Evolutionary conservation across 805 yeast species (phyloP).

Genomic region (Zygosaccharomyces bisporus): DNA sequence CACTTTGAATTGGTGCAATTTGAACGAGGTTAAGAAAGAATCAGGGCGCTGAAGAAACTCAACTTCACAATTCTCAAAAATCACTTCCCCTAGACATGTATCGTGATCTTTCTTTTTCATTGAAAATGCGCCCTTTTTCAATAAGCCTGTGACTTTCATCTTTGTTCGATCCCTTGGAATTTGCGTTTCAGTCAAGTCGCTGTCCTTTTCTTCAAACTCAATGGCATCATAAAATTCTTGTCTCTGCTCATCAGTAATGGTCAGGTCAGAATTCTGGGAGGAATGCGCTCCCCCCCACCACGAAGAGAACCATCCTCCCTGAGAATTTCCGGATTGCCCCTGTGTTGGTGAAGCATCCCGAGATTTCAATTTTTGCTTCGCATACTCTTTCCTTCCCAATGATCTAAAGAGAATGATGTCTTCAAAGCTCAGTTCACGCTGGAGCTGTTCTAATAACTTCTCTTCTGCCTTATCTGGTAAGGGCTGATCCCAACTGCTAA

Average conservation of each 20-base stretch:
- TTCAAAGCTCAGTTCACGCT: conserved; percentile 60
- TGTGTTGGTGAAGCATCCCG: conserved; percentile 18
- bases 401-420: conserved; percentile 84
- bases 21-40: conserved; percentile 67
- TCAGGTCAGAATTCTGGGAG: conserved; percentile 37
- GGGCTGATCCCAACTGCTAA: conserved; percentile 31
- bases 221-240: conserved; percentile 90
- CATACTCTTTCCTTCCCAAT: conserved; percentile 62
- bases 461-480: conserved; percentile 38
- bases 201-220: conserved; percentile 72
- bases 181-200: conserved; percentile 44
- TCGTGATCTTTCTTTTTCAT: conserved; percentile 40
- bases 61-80: conserved; percentile 77
- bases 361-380: conserved; percentile 47
- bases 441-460: conserved; percentile 48
- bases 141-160: conserved; percentile 61
- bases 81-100: conserved; percentile 63
- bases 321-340: conserved; percentile 12
- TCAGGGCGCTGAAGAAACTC: conserved; percentile 74
- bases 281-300: conserved; percentile 56
- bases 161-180: conserved; percentile 70
- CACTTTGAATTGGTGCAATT: conserved; percentile 74
- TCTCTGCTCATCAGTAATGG: conserved; percentile 80
- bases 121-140: conserved; percentile 74
- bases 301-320: conserved; percentile 61